Evolutionary conservation across 2,329 filamentous ascomycete species (phyloP).

Genomic region (Cercospora zeae-maydis): DNA sequence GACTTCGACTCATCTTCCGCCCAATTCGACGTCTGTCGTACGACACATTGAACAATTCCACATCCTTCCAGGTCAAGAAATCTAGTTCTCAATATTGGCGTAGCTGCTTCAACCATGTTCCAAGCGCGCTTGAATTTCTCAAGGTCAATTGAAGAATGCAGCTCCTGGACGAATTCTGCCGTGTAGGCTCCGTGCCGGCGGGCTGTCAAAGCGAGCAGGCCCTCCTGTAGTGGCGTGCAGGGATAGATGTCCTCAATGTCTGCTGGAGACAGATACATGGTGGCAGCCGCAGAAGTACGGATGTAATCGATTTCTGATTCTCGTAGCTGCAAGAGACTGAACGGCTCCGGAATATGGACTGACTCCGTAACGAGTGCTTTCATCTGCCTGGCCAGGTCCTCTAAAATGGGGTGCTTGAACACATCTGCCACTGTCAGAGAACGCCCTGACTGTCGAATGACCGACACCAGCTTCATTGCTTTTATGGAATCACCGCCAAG

Average conservation of each 20-base stretch:
- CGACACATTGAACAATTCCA: not conserved
- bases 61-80: not conserved
- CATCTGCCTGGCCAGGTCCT: not conserved
- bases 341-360: not conserved
- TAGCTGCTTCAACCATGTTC: not conserved
- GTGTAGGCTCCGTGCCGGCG: slow-evolving; percentile 53
- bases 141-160: slow-evolving; percentile 30
- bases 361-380: not conserved
- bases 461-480: not conserved
- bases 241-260: slow-evolving; percentile 43
- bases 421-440: not conserved
- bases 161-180: slow-evolving; percentile 37
- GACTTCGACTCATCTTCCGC: not conserved
- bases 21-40: not conserved
- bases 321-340: not conserved
- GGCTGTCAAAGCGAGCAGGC: slow-evolving; percentile 51
- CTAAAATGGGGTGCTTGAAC: not conserved
- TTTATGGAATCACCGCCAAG: slow-evolving; percentile 41
- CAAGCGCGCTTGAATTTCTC: slow-evolving; percentile 36
- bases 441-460: not conserved
- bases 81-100: not conserved
- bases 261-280: not conserved
- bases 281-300: not conserved
- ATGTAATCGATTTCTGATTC: not conserved
- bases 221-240: slow-evolving; percentile 18